A percentile compares a stretch with the other conserved stretches of the same genome.
Conservation (phyloP, 208 protist species). For the Leishmania mexicana region DNA sequence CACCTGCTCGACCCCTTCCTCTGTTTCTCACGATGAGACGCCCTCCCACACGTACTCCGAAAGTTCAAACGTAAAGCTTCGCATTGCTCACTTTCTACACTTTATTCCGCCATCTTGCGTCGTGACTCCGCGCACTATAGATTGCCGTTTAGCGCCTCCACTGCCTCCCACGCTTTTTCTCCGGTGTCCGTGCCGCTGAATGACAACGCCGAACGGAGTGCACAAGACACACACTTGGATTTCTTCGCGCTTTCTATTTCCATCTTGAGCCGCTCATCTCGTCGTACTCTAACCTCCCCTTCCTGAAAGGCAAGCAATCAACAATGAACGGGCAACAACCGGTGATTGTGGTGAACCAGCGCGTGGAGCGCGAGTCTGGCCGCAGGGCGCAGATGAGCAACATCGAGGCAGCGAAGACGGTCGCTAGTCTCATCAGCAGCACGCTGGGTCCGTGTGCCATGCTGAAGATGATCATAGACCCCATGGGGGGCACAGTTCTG, state of each 20-base stretch:
- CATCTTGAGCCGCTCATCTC: neutral
- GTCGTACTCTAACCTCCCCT: neutral
- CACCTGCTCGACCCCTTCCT: constrained; percentile 1
- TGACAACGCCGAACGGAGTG: neutral
- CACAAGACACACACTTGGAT: neutral
- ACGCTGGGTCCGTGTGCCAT: constrained; percentile 99
- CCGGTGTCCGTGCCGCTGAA: neutral
- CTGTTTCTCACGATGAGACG: constrained; percentile 1
- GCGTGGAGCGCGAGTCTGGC: constrained; percentile 97
- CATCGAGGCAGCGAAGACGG: constrained; percentile 98
- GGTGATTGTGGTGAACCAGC: constrained; percentile 94
- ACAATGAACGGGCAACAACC: constrained; percentile 77
- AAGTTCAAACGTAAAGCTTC: constrained; percentile 1
- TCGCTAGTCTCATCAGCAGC: constrained; percentile 99
- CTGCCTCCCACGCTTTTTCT: neutral
- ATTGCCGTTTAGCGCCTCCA: neutral
- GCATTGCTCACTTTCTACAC: neutral
- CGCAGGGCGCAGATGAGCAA: constrained; percentile 98
- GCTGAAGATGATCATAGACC: constrained; percentile 99
- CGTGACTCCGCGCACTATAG: neutral
- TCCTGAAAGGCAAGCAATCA: neutral
- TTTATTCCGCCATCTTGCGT: neutral
- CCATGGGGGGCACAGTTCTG: constrained; percentile 99
- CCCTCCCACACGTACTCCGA: neutral
- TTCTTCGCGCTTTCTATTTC: neutral